Base-by-base conservation (phyloP, 2,329 filamentous ascomycete species). In the Pyricularia grisea region DNA sequence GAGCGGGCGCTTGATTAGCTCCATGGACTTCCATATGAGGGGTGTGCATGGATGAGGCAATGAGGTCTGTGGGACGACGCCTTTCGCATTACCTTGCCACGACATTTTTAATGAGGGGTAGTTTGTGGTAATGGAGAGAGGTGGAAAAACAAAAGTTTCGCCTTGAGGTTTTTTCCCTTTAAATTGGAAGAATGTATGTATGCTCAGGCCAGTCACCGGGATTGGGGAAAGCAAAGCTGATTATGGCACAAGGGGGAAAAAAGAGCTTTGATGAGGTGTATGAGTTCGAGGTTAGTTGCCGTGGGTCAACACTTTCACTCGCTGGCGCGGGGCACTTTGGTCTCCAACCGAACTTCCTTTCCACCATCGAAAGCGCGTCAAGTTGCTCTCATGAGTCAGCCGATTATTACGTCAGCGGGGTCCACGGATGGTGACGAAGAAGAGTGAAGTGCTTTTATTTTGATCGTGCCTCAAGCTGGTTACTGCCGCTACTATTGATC, bases 81-180 rank as follows among this genome's bases (percentile, higher is more conserved):
- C 23, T n/a, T 61, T 61, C 58, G 58, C 58, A 61, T 61, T 79
- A 92, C 90, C 87, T 90, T 92, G 89, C 89, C 89, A 91, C 81
- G 89, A 91, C 89, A 92, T 90, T 77, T 74, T 14, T 61, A 23
- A 25, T 61, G n/a, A 25, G 58, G n/a, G n/a, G 58, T 61, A 25
- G 23, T 61, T 23, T 61, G 58, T 61, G 58, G 1, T 61, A n/a
- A 14, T 27, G 58, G 58, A 61, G 25, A 61, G 23, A 60, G 23
- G 23, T 25, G 23, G n/a, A 17, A 27, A 61, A 61, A n/a, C n/a
- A 7, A 23, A 27, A 27, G n/a, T 23, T 12, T 61, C 58, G 17
- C 23, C 9, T 23, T 27, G 3, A 23, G 4, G 27, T 61, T 61
- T 17, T 1, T 61, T 61, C 14, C 0, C 11, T 58, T 58, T 58